Base-by-base conservation (phyloP, 768 basidiomycete species). In the Thelephora ganbajun region DNA sequence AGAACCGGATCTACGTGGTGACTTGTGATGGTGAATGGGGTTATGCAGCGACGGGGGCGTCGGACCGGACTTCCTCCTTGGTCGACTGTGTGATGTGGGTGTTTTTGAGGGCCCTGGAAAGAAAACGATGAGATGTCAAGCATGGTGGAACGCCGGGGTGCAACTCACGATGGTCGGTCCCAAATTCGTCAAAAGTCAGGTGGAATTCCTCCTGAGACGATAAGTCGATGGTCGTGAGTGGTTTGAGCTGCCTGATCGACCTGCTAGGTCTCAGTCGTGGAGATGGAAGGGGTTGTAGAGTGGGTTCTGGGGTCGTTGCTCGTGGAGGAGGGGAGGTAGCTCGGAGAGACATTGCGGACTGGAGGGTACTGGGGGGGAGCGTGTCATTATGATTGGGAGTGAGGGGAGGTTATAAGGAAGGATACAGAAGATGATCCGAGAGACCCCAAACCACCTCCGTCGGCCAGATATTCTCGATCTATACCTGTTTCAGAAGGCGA, bases 51-150 rank as follows among this genome's bases (percentile, higher is more conserved):
- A 9, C 26, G 26, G 26, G 9, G 26, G 9, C 9, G 26, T 30
- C 26, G 26, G 26, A 30, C 26, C 26, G 26, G 26, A 30, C 26
- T 30, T 30, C 26, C 26, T 30, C 26, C 26, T 30, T 30, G 26
- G 26, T 9, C 26, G 26, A 30, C 26, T 30, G 26, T 47, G 44
- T 42, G 49, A 30, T 45, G 35, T 47, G 19, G 47, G 43, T 12
- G 42, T 33, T 14, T 18, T 33, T 16, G 33, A 35, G 11, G 37
- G 11, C 20, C 7, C 20, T 22, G 37, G 20, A 18, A 11, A 41
- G 11, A 41, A 3, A 7, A 16, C 11, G 16, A 41, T 12, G 12
- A 6, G 7, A 44, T 11, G n/a, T 30, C 26, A 30, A 30, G 9
- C 26, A 9, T 4, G 26, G 4, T 9, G 26, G 9, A 9, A 30